These are phyloP conservation scores for Phialophora tarda DNA, from an alignment of 2,329 filamentous ascomycete genomes.

Conservation along the genomic window DNA sequence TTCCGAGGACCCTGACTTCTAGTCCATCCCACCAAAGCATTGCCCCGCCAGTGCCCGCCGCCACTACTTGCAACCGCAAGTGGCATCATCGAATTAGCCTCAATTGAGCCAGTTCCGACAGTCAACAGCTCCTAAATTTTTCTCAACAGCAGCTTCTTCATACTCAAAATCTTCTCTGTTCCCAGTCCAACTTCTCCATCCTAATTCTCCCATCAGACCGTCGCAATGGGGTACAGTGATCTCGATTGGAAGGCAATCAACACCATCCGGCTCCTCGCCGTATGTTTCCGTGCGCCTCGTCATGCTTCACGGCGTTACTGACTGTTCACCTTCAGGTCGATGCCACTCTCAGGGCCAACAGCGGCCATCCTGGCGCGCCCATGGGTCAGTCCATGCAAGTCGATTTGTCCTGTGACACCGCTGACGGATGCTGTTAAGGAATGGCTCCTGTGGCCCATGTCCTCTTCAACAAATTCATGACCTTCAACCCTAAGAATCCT, in stretches of 20 bases:
- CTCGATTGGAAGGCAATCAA: constrained; percentile 91
- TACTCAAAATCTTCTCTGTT: constrained; percentile 7
- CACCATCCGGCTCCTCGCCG: constrained; percentile 95
- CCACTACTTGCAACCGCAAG: neutral
- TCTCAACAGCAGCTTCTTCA: constrained; percentile 17
- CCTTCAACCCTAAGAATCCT: constrained; percentile 99
- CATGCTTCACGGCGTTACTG: constrained; percentile 17
- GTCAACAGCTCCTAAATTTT: constrained; percentile 25
- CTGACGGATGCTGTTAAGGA: constrained; percentile 47
- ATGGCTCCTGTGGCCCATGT: constrained; percentile 96
- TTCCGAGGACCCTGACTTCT: neutral
- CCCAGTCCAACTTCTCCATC: constrained; percentile 9
- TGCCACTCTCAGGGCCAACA: constrained; percentile 95
- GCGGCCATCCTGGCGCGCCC: constrained; percentile 96
- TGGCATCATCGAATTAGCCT: constrained; percentile 26
- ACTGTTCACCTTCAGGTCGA: constrained; percentile 70
- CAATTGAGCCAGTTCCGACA: constrained; percentile 29
- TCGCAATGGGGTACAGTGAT: constrained; percentile 85
- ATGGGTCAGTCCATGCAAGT: constrained; percentile 61
- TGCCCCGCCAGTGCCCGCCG: constrained; percentile 13
- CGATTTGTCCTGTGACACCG: neutral
- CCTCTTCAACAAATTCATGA: constrained; percentile 99
- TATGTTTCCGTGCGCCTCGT: constrained; percentile 61
- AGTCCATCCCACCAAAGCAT: constrained; percentile 6
- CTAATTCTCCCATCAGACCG: constrained; percentile 31